Conservation (phyloP, 257 asterid species). For the Scutellaria galericulata region DNA sequence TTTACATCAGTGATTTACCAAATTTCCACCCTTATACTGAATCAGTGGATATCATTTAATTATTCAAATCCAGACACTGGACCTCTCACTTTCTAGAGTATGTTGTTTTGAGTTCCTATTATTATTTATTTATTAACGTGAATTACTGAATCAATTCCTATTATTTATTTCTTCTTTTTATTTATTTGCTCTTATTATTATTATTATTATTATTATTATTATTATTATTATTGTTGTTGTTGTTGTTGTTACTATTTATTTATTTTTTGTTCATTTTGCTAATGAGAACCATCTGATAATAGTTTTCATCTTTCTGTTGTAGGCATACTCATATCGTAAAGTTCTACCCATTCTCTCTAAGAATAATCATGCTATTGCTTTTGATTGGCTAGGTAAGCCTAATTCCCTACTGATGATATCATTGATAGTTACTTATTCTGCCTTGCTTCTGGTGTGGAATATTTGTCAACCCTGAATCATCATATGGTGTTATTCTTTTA, state of each 20-base stretch:
- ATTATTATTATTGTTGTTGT: too few species aligned
- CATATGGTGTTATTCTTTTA: neutral
- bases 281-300: conserved; percentile 13
- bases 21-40: neutral
- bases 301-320: conserved; percentile 34
- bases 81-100: conserved; percentile 4
- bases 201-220: too few species aligned
- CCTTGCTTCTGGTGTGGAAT: neutral
- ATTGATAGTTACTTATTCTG: conserved; percentile 6
- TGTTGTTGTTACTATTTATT: neutral
- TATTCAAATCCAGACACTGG: neutral
- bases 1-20: neutral
- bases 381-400: conserved; percentile 89
- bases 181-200: too few species aligned
- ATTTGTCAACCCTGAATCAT: neutral
- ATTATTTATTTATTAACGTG: too few species aligned
- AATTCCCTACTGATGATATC: neutral
- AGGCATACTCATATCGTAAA: conserved; percentile 94
- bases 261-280: neutral
- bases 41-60: conserved; percentile 5
- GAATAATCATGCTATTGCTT: conserved; percentile 73
- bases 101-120: conserved; percentile 17
- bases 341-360: conserved; percentile 81
- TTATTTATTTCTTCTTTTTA: too few species aligned
- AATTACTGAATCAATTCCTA: too few species aligned